Base-by-base conservation (phyloP, 2,329 filamentous ascomycete genomes). In the Alternaria brassicicola region DNA sequence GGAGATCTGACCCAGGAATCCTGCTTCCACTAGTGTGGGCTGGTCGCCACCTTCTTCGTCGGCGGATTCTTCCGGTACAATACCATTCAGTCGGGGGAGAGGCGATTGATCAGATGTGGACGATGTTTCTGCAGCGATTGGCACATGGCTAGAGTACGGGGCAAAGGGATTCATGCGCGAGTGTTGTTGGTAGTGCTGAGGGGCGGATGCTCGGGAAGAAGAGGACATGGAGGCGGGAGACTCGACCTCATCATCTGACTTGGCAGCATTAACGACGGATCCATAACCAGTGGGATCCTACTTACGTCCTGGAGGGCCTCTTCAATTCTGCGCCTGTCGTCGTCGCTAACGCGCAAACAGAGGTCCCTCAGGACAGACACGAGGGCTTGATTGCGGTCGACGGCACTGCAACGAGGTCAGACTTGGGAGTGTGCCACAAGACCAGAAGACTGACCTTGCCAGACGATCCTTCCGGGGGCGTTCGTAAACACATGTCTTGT, bases 401-500 rank as follows among this genome's bases (percentile, higher is more conserved):
- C 61, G 30, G 57, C 65, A 15, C 65, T 67, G 21, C 7, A 50
- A 6, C 1, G 45, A 48, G 21, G 26, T 55, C 53, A 35, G 52
- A 42, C 39, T 33, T 53, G 49, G 33, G 15, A 26, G 23, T 25
- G 38, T 17, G n/a, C 7, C n/a, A 33, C 10, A 38, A n/a, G 7
- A 8, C 12, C 10, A 23, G 6, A 21, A 6, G 8, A 53, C 64
- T 56, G 62, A 75, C 68, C 58, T 59, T 35, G 68, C 74, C n/a
- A 68, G 51, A 6, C 61, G 61, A 47, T 76, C 73, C 47, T 66
- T 66, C 48, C 73, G 71, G 2, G 64, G 62, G 31, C 67, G 67
- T 30, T 63, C 62, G 64, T 77, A 77, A 13, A 64, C 52, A 56
- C 75, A 77, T 3, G 55, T 33, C 23, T 70, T 50, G 21, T 66